Evolutionary conservation across 2,329 filamentous ascomycete species (phyloP), one percentile per base, ranked within the genome.

Genomic region (Penicillium sp.): DNA sequence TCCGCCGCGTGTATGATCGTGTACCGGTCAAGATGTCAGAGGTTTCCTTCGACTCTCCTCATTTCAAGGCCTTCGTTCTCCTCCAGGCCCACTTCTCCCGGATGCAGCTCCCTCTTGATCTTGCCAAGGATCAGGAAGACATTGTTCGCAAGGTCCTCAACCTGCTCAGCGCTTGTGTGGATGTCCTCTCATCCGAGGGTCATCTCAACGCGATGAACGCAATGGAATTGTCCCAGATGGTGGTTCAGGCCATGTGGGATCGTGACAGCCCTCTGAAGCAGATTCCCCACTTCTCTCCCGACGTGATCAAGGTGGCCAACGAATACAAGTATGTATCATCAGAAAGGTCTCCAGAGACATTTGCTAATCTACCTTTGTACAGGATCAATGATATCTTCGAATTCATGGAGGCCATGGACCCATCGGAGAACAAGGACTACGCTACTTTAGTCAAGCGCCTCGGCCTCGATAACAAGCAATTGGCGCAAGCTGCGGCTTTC

Each of bases 211-310:
- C 94, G 59, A 96, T 97, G 88, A 93, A 89, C 69, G 94, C 94
- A 29, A 99, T 99, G 93, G 94, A 99, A 75, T 91, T 99, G 85
- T 96, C 91, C 13, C 94, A 99, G 73, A 99, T 99, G 94, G 91
- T 95, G 53, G 93, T 99, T 3, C 94, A 99, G 78, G 93, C 89
- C 50, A 96, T 97, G 91, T 99, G 94, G 94, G 93, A 99, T 77
- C 89, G 93, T 57, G 94, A 99, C 75, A 95, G 90, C 69, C 93
- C 94, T 40, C 83, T 99, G 65, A 97, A 97, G 80, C 94, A 99
- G 77, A 97, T 99, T 70, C 94, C 94, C 66, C 91, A 97, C 79
- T 97, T 97, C 74, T 86, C 88, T 17, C 85, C 88, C 38, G 88
- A 93, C 60, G 88, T 89, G 50, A 88, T 97, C 66, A 89, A 93